Conservation (phyloP, 371 early-diverging fungal genomes). For the Mortierella sp. region DNA sequence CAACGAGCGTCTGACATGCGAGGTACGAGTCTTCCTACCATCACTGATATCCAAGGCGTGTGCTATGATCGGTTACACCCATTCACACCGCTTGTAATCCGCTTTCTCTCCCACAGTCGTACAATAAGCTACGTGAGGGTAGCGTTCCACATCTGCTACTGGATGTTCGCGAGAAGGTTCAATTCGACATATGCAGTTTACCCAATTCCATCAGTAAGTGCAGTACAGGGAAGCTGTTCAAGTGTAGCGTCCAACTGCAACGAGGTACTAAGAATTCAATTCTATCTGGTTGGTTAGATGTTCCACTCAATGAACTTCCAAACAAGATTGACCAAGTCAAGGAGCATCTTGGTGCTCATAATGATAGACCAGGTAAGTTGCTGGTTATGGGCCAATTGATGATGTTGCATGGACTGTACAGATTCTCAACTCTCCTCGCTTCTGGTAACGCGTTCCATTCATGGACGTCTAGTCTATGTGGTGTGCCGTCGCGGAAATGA, state of each 20-base stretch:
- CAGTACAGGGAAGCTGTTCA: neutral
- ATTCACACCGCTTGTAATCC: neutral
- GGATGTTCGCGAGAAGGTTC: slow-evolving; percentile 87
- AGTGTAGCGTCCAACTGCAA: too few relatives aligned
- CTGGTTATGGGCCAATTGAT: too few relatives aligned
- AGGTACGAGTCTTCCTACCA: slow-evolving; percentile 34
- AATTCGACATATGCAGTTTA: slow-evolving; percentile 86
- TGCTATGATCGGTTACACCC: neutral
- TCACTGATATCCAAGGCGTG: too few relatives aligned
- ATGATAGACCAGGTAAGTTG: slow-evolving; percentile 52
- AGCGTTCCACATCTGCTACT: slow-evolving; percentile 75
- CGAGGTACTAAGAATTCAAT: neutral
- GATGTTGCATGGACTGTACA: too few relatives aligned
- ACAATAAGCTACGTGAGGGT: slow-evolving; percentile 47
- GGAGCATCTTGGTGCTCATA: slow-evolving; percentile 46
- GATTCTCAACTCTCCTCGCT: too few relatives aligned
- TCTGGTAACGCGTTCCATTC: slow-evolving; percentile 15
- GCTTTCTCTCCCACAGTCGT: slow-evolving; percentile 44
- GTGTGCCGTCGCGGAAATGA: slow-evolving; percentile 95
- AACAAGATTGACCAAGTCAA: slow-evolving; percentile 27
- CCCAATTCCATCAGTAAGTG: slow-evolving; percentile 61
- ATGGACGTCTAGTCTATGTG: slow-evolving; percentile 70
- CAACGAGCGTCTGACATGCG: slow-evolving; percentile 36
- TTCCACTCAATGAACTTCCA: slow-evolving; percentile 32
- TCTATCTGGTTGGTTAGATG: slow-evolving; percentile 11